Base-by-base conservation (phyloP, 2,329 filamentous ascomycete species). In the Chrysosporium keratinophilum region DNA sequence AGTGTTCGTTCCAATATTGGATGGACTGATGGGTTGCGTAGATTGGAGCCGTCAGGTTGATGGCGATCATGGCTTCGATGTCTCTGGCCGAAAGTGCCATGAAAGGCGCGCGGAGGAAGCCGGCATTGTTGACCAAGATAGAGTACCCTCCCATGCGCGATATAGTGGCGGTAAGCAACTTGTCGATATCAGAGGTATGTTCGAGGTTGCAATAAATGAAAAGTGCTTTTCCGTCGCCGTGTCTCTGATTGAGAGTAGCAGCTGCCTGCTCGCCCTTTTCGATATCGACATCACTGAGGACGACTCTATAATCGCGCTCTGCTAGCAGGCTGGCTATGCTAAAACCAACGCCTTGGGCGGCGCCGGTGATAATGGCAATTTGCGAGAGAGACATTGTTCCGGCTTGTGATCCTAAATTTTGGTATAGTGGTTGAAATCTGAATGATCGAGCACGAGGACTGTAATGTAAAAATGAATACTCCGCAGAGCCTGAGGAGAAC, bases 41-140 rank as follows among this genome's bases (percentile, higher is more conserved):
- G 19, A 49, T 35, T 14, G 46, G 46, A 34, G 46, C 46, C 14
- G 46, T 49, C 46, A 49, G 5, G 46, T 49, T 49, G 46, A 49
- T 49, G 46, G 46, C 46, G 34, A 49, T 35, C 23, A 34, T 49
- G 34, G 33, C 46, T 34, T 39, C 34, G 46, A 49, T 34, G 19
- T 49, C 12, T 34, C 37, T 34, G 1, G 46, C 46, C 4, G 46
- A 33, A 34, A 49, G 28, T 28, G 46, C 46, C 4, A 49, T 28
- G 23, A 49, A 49, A 1, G 46, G 46, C n/a, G 46, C 46, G 7
- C 23, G 23, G 23, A 28, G 23, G 48, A 34, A 51, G 23, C 48
- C 48, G 20, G 48, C 48, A 33, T 51, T 51, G 48, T 51, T 51
- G 37, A 51, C 35, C 19, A 51, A 20, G 15, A 51, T 39, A 23